These are phyloP conservation scores for Schwanniomyces polymorphus DNA, from an alignment of 805 yeast species.

Conservation along the genomic window DNA sequence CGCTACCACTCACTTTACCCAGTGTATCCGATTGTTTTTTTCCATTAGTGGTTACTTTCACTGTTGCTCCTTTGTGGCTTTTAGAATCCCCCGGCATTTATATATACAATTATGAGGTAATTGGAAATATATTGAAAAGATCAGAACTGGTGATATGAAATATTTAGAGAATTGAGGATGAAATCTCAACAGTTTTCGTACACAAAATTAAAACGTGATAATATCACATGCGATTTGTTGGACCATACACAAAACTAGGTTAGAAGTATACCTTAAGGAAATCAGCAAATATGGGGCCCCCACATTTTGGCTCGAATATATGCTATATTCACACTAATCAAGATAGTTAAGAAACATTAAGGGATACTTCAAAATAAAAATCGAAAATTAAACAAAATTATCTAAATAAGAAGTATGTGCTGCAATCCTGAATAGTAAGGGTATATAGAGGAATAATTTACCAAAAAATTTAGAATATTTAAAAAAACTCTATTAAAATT, in stretches of 20 bases:
- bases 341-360: no score
- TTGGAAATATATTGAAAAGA: neutral
- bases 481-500: no score
- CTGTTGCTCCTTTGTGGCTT: neutral
- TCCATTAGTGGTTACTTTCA: neutral
- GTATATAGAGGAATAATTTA: no score
- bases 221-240: neutral
- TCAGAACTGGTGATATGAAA: neutral
- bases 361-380: no score
- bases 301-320: no score
- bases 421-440: no score
- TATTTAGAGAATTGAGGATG: neutral
- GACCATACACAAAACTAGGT: neutral
- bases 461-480: no score
- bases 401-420: no score
- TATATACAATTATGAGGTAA: neutral
- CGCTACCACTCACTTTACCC: slow-evolving; percentile 24
- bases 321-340: no score
- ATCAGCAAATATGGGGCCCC: no score
- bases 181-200: neutral
- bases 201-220: neutral
- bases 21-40: neutral
- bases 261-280: neutral
- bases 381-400: no score
- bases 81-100: neutral